Evolutionary conservation across 768 basidiomycete genomes (phyloP).

Genomic region (Grammothele lineata): DNA sequence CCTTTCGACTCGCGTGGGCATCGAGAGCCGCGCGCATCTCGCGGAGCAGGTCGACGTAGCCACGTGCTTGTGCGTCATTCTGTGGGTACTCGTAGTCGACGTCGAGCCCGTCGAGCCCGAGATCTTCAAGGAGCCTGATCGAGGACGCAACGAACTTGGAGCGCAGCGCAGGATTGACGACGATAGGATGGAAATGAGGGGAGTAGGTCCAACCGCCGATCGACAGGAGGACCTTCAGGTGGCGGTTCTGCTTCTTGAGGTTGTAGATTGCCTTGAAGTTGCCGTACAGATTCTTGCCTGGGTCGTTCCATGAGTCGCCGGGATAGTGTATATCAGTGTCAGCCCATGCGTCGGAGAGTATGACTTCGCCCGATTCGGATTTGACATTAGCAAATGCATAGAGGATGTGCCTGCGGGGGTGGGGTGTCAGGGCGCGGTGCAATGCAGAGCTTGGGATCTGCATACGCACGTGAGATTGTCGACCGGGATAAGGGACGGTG

Average conservation of each 20-base stretch:
- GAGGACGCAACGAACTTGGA: constrained; percentile 78
- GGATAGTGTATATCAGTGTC: constrained; percentile 97
- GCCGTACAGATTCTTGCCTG: constrained; percentile 87
- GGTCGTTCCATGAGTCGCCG: constrained; percentile 93
- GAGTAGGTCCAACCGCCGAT: constrained; percentile 98
- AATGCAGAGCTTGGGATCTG: not conserved
- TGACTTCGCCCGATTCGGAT: constrained; percentile 80
- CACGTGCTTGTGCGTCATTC: constrained; percentile 69
- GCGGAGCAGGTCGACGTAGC: constrained; percentile 78
- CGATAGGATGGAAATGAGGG: constrained; percentile 79
- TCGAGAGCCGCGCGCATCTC: constrained; percentile 77
- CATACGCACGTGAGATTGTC: constrained; percentile 76
- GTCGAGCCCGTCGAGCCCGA: constrained; percentile 89
- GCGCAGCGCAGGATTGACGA: constrained; percentile 58
- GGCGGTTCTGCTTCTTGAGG: constrained; percentile 82
- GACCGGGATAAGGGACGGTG: constrained; percentile 78
- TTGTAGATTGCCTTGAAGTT: constrained; percentile 93
- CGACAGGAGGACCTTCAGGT: constrained; percentile 75
- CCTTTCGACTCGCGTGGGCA: constrained; percentile 63
- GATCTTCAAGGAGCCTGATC: constrained; percentile 80
- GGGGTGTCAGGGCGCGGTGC: too few species aligned
- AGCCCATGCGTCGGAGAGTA: constrained; percentile 88
- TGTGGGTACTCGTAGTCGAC: constrained; percentile 92
- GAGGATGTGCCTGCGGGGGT: constrained; percentile 68
- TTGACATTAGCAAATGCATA: constrained; percentile 92